Base-by-base conservation (phyloP, 345 rosid genomes). In the Bretschneidera sinensis region DNA sequence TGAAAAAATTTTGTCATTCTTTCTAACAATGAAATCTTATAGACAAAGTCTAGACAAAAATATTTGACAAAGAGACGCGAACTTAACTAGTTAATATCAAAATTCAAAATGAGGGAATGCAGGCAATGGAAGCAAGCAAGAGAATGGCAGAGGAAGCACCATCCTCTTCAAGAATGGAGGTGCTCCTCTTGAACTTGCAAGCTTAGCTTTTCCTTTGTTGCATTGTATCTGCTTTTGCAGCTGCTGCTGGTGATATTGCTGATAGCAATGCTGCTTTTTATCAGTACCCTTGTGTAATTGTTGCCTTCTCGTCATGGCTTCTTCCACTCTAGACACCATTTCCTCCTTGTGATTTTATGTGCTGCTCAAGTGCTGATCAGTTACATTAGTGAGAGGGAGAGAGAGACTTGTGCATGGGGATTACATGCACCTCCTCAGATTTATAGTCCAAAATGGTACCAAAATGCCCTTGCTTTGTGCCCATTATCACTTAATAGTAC, bases 71-170 rank as follows among this genome's bases (percentile, higher is more conserved):
- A n/a, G n/a, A n/a, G n/a, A n/a, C n/a, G n/a, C n/a, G n/a, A n/a
- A n/a, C n/a, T n/a, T n/a, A n/a, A n/a, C n/a, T n/a, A n/a, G n/a
- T n/a, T n/a, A n/a, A n/a, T n/a, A 2, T 8, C 11, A 10, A 11
- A 17, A 4, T 15, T 28, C 55, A 67, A 54, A 64, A 77, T 15
- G 86, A 65, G 17, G 98, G 82, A 43, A 73, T 50, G 76, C 91
- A 88, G 17, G 92, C 96, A 59, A 92, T 89, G 64, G 91, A 92
- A 48, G 95, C 95, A 9, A 92, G 92, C 71, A 92, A 74, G 69
- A 83, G 82, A 71, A 92, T 89, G 59, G 96, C 98, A 34, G 98
- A 80, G 43, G 96, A 89, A 73, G 76, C 89, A 23, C 98, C 96
- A 54, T 92, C 98, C 24, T 83, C 80, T 66, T 89, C 87, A 54